Evolutionary conservation across 345 rosid species (phyloP).

Genomic region (Pistacia vera): DNA sequence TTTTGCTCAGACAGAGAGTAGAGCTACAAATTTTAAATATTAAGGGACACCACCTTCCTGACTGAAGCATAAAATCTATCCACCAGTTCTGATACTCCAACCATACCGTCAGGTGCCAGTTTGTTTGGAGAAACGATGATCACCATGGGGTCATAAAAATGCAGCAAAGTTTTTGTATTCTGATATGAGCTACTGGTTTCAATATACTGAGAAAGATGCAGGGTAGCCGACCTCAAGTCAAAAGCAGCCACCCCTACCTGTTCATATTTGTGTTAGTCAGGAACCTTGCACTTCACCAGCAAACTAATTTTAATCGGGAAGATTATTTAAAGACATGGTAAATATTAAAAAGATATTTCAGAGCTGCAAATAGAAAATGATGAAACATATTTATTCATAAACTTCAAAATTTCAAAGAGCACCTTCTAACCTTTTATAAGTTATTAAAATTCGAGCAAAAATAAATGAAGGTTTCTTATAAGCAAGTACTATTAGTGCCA

Average conservation of each 20-base stretch:
- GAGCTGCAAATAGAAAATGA: no score
- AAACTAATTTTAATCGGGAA: slow-evolving; percentile 5
- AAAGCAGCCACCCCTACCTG: slow-evolving; percentile 98
- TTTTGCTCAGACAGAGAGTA: slow-evolving; percentile 2
- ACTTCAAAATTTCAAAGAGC: slow-evolving; percentile 1
- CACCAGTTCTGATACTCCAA: slow-evolving; percentile 85
- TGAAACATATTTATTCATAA: background rate
- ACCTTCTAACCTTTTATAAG: background rate
- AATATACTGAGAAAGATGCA: slow-evolving; percentile 94
- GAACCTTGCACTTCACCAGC: background rate
- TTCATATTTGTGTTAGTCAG: slow-evolving; percentile 11
- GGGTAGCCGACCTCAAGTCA: slow-evolving; percentile 83
- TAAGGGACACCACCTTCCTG: slow-evolving; percentile 63
- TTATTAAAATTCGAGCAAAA: background rate
- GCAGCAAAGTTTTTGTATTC: slow-evolving; percentile 82
- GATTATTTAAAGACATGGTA: background rate
- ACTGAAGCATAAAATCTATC: slow-evolving; percentile 63
- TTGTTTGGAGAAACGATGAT: slow-evolving; percentile 84
- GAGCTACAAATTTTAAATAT: slow-evolving; percentile 5
- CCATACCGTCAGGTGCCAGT: slow-evolving; percentile 85
- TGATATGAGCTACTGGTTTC: slow-evolving; percentile 97
- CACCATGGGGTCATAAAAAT: slow-evolving; percentile 82
- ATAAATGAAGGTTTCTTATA: background rate
- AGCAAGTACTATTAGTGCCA: no score
- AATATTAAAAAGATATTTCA: background rate